Base-by-base conservation (phyloP, 78 protist species). In the Dictyostelium firmibasis region DNA sequence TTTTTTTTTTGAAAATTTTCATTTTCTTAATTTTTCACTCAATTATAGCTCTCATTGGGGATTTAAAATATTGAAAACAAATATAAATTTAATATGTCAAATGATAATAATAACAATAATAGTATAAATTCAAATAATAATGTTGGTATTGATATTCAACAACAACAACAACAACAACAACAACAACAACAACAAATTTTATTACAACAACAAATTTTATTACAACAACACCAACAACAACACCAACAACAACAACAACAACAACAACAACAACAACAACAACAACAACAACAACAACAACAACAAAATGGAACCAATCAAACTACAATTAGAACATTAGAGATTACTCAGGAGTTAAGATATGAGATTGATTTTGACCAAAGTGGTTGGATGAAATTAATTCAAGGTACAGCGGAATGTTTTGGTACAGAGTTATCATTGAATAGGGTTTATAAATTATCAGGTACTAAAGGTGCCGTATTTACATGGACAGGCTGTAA, bases 401-500 rank as follows among this genome's bases (percentile, higher is more conserved):
- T 82, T 35, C 83, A 86, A 9, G 98, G 98, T 2, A 82, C 31
- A 6, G 98, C 98, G 14, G 98, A 97, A 64, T 70, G 89, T 18
- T 96, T 97, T 47, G 98, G 98, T 53, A 82, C 97, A 16, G 98
- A 97, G 64, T 50, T 96, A 23, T 76, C 81, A 2, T 16, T 27
- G 29, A 47, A 31, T 7, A 82, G 41, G 69, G 33, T 36, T n/a
- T 97, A 97, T 62, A 47, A 35, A 41, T 81, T 97, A n/a, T 2
- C 74, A 35, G 31, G 53, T 10, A 77, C 57, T 2, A 94, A 95
- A 38, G 91, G 85, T 41, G 95, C 97, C 0, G 25, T 96, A 9
- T 96, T 94, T 87, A 86, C 98, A 35, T 97, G 95, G 95, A 78
- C 78, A 20, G 97, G 95, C 20, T 83, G 96, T 57, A 64, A 47